Conservation (phyloP, 306 rosid genomes). For the Quercus agrifolia region DNA sequence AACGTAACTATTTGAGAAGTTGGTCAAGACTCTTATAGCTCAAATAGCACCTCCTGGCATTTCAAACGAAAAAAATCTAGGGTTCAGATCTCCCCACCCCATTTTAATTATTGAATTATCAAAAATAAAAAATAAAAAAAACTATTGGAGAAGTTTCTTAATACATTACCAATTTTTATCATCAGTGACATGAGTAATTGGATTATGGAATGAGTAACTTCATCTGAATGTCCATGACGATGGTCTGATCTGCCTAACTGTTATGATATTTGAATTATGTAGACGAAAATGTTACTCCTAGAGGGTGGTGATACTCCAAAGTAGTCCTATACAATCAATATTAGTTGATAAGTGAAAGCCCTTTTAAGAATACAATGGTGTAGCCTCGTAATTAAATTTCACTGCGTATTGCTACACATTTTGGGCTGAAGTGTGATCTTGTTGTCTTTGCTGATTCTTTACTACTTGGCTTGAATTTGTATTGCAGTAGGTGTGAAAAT, state of each 20-base stretch:
- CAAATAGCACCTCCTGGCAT: no score
- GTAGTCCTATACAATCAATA: background rate
- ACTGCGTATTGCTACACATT: background rate
- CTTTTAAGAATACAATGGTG: background rate
- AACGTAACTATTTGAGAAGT: no score
- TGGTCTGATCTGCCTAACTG: background rate
- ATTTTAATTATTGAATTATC: no score
- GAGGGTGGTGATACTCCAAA: background rate
- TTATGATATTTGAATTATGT: no score
- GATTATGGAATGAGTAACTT: background rate
- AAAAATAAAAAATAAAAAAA: no score
- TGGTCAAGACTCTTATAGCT: no score
- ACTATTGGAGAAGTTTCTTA: background rate
- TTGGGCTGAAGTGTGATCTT: background rate
- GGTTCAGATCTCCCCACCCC: no score
- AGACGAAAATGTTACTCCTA: no score
- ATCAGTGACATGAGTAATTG: background rate
- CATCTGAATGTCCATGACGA: background rate
- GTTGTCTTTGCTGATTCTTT: constrained; percentile 1
- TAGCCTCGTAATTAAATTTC: background rate
- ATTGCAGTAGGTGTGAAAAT: constrained; percentile 7
- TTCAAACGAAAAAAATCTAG: no score
- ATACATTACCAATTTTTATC: background rate
- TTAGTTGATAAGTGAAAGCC: background rate
- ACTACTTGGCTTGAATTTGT: constrained; percentile 11